A percentile compares a stretch with the other conserved stretches of the same genome.
These are phyloP conservation scores for Syzygium syzygioides DNA, from an alignment of 441 rosid genomes.

Conservation along the genomic window DNA sequence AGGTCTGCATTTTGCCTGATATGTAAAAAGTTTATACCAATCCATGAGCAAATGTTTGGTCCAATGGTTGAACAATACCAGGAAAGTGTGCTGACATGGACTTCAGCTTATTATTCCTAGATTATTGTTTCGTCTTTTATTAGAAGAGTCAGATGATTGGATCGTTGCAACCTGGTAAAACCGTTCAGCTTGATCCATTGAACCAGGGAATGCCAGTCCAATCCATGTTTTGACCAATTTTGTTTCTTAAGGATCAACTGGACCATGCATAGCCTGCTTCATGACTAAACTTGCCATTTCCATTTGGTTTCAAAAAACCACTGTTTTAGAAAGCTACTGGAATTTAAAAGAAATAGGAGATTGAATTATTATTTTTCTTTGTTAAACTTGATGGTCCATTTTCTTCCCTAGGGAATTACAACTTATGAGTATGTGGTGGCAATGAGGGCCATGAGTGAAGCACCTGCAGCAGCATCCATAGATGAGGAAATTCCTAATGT, in stretches of 20 bases:
- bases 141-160: not conserved
- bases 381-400: not conserved
- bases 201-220: not conserved
- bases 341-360: not conserved
- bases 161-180: not conserved
- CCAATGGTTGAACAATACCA: not conserved
- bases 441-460: constrained; percentile 77
- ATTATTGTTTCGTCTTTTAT: not conserved
- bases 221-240: not conserved
- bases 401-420: constrained; percentile 46
- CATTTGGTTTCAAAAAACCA: not conserved
- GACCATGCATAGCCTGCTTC: not conserved
- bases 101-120: not conserved
- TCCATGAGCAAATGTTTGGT: not conserved
- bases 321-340: not conserved
- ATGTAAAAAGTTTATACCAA: not conserved
- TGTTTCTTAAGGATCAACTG: not conserved
- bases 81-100: not conserved
- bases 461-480: constrained; percentile 56
- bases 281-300: not conserved
- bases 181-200: not conserved
- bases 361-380: not conserved
- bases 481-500: constrained; percentile 56
- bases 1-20: not conserved
- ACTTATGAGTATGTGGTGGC: constrained; percentile 80